Percentiles rank a stretch among this genome's conserved stretches.
Conservation (phyloP, 495 filamentous ascomycete genomes). For the Hyaloscypha finlandica region DNA sequence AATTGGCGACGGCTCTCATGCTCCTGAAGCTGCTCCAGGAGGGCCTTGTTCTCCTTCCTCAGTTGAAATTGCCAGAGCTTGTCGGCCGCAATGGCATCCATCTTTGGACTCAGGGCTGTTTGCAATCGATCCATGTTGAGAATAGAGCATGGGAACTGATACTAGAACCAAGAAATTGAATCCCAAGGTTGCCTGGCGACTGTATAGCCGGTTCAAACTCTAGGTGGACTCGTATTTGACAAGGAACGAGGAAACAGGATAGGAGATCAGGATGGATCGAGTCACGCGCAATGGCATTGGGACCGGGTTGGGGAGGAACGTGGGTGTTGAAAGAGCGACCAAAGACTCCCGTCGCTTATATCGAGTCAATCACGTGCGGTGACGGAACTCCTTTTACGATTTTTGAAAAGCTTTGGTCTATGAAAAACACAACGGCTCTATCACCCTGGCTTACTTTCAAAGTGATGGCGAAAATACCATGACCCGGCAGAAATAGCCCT, state of each 20-base stretch:
- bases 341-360: constrained; percentile 1
- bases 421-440: constrained; percentile 18
- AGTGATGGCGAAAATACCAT: constrained; percentile 21
- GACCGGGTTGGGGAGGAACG: not conserved
- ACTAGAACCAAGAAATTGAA: not conserved
- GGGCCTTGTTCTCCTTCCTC: constrained; percentile 25
- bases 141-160: not conserved
- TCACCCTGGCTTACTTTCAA: constrained; percentile 14
- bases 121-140: not conserved
- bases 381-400: not conserved
- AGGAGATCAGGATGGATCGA: not conserved
- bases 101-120: not conserved
- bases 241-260: not conserved
- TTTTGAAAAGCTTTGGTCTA: constrained; percentile 25
- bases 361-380: not conserved
- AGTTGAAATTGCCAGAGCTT: constrained; percentile 28
- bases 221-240: not conserved
- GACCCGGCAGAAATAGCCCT: constrained; percentile 19
- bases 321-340: not conserved
- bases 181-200: not conserved
- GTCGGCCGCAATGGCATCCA: constrained; percentile 11
- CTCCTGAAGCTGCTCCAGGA: constrained; percentile 20
- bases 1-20: not conserved
- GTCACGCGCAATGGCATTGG: not conserved
- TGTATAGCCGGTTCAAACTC: not conserved